Conservation (phyloP, 1,284 basidiomycete species). For the Trichosporon asahii region DNA sequence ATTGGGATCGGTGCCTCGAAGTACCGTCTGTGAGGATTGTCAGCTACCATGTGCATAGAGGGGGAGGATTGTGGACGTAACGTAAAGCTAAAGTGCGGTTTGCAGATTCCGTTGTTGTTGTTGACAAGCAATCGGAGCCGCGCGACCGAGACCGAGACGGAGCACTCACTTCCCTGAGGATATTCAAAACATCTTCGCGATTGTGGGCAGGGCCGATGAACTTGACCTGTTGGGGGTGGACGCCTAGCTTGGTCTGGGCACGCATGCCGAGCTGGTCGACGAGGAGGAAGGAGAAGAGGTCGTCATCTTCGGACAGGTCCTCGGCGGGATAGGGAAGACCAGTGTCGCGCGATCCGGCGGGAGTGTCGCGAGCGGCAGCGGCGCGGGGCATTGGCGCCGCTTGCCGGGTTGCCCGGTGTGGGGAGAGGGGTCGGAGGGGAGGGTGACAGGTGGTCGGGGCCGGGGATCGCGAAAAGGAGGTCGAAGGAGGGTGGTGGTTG, state of each 20-base stretch:
- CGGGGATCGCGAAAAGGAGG: neutral
- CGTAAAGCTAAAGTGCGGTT: neutral
- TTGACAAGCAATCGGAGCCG: slow-evolving; percentile 10
- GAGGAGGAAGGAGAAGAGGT: slow-evolving; percentile 48
- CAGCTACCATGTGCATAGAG: neutral
- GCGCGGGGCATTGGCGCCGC: slow-evolving; percentile 10
- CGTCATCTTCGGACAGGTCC: slow-evolving; percentile 49
- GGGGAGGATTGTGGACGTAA: neutral
- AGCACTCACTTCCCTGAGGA: slow-evolving; percentile 37
- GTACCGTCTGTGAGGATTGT: slow-evolving; percentile 5
- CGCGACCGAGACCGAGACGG: neutral
- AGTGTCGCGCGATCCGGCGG: slow-evolving; percentile 14
- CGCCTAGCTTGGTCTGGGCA: slow-evolving; percentile 43
- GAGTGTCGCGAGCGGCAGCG: slow-evolving; percentile 14
- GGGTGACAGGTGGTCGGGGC: neutral
- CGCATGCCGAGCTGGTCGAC: slow-evolving; percentile 48
- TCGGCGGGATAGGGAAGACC: slow-evolving; percentile 41
- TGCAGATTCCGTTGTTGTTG: slow-evolving; percentile 9
- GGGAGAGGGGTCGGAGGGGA: neutral
- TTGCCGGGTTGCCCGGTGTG: slow-evolving; percentile 10
- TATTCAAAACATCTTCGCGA: slow-evolving; percentile 38
- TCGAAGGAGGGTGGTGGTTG: neutral
- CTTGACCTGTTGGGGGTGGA: slow-evolving; percentile 49
- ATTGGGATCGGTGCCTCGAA: neutral
- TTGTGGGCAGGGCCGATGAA: slow-evolving; percentile 43